A percentile compares a stretch with the other conserved stretches of the same genome.
phyloP scores from a whole-genome alignment of 2,329 filamentous ascomycete genomes.

The Aspergillus novofumigatus region DNA sequence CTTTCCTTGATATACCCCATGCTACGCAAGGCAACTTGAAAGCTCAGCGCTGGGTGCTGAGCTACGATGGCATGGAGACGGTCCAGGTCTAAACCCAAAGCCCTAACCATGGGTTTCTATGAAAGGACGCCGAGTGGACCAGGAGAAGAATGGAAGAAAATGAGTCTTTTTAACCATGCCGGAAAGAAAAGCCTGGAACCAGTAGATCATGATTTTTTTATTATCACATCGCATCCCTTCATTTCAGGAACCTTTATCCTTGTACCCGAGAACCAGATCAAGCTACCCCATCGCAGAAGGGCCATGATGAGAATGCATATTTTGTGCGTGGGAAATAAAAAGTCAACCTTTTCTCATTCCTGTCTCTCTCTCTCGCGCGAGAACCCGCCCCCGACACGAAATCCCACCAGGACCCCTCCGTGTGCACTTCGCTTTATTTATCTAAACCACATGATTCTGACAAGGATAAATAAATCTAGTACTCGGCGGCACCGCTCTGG shows the following conservation, averaged over 20 bases:
- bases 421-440: neutral
- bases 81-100: neutral
- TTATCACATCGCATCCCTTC: slow-evolving; percentile 20
- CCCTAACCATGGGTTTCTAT: neutral
- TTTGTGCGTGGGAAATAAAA: slow-evolving; percentile 2
- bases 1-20: neutral
- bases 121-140: too few relatives aligned
- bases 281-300: slow-evolving; percentile 6
- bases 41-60: neutral
- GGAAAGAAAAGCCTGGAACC: slow-evolving; percentile 17
- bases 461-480: slow-evolving; percentile 55
- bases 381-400: slow-evolving; percentile 3
- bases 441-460: slow-evolving; percentile 7
- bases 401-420: neutral
- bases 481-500: slow-evolving; percentile 72
- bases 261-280: slow-evolving; percentile 4
- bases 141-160: neutral
- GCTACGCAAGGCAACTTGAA: too few relatives aligned
- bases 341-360: slow-evolving; percentile 6
- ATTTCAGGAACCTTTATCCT: slow-evolving; percentile 5
- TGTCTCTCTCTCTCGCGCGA: slow-evolving; percentile 11
- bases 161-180: slow-evolving; percentile 17
- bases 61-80: neutral
- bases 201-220: slow-evolving; percentile 21
- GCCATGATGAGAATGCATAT: neutral